A percentile compares a stretch with the other conserved stretches of the same genome.
phyloP scores from a whole-genome alignment of 257 asterid genomes.

The Solanum dulcamara region DNA sequence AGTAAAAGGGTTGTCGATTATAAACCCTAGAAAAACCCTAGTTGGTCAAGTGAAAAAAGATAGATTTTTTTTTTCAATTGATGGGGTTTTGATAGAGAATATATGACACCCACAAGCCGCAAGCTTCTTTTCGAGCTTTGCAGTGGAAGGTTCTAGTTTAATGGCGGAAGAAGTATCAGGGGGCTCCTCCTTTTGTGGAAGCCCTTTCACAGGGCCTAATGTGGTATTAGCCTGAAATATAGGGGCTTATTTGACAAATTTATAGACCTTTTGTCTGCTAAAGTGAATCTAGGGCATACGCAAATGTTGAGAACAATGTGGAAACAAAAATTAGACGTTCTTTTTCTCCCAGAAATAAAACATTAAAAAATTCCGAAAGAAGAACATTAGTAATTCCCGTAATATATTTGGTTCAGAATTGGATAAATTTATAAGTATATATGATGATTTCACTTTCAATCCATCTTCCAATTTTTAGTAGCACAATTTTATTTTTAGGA shows the following conservation, averaged over 20 bases:
- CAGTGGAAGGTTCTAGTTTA: background rate
- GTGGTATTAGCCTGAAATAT: background rate
- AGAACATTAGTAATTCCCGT: background rate
- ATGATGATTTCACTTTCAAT: too few relatives aligned
- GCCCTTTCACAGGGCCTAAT: background rate
- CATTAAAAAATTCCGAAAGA: background rate
- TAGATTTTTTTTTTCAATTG: background rate
- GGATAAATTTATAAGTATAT: too few relatives aligned
- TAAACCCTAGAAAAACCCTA: constrained; percentile 41
- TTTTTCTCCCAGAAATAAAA: background rate
- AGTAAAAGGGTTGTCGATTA: background rate
- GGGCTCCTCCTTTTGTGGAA: background rate
- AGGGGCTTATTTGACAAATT: background rate
- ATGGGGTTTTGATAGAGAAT: background rate
- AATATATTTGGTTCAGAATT: too few relatives aligned
- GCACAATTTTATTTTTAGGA: too few relatives aligned
- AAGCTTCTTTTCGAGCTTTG: background rate
- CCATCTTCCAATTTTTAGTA: too few relatives aligned
- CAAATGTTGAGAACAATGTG: background rate
- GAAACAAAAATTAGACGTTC: background rate
- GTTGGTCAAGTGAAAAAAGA: background rate
- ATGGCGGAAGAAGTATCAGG: background rate
- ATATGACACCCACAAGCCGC: background rate
- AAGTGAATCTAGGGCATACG: background rate
- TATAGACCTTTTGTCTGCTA: background rate